Evolutionary conservation across 306 rosid genomes (phyloP), one percentile per base, ranked within the genome.

Genomic region (Sicyos edulis): DNA sequence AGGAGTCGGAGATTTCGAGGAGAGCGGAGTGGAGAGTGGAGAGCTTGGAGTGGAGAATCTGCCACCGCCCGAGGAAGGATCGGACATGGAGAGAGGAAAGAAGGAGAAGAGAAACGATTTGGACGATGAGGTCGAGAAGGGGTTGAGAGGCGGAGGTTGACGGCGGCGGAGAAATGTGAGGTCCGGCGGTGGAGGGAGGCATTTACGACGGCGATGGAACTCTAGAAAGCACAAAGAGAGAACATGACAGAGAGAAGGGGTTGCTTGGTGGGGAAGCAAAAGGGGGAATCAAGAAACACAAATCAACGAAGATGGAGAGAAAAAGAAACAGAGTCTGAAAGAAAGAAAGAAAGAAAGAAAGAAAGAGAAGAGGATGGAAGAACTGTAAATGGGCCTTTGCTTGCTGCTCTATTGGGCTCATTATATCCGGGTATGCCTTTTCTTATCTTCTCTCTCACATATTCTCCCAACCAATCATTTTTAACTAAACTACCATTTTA

Each of bases 21-120:
- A 85, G 16, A 56, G 85, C 69, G 21, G 85, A 74, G 32, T 22
- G 55, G 72, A 85, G 82, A 57, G 75, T 66, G 29, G 72, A 6
- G 75, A 85, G 85, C 70, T 80, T 85, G 52, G 85, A 71, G 72
- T 72, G 82, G 70, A 85, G 80, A 20, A 73, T 64, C 44, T 83
- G 86, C 89, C 89, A 85, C 12, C 89, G 85, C 8, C 85, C 83
- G 40, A 76, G 10, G 83, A 85, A 82, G 50, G 80, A 80, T 4
- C 74, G 76, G 72, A 78, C 86, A 57, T 76, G 63, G 74, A 80
- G 86, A 54, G 89, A 71, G 14, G 89, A 80, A 58, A 61, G 78
- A 24, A 83, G 85, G 16, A 85, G 76, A 34, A 80, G 49, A 10
- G 86, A 76, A 6, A 83, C 77, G 47, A 85, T 72, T 13, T 54